A percentile compares a stretch with the other conserved stretches of the same genome.
Evolutionary conservation across 2,329 filamentous ascomycete genomes (phyloP).

Genomic region (Diaporthe sp.): DNA sequence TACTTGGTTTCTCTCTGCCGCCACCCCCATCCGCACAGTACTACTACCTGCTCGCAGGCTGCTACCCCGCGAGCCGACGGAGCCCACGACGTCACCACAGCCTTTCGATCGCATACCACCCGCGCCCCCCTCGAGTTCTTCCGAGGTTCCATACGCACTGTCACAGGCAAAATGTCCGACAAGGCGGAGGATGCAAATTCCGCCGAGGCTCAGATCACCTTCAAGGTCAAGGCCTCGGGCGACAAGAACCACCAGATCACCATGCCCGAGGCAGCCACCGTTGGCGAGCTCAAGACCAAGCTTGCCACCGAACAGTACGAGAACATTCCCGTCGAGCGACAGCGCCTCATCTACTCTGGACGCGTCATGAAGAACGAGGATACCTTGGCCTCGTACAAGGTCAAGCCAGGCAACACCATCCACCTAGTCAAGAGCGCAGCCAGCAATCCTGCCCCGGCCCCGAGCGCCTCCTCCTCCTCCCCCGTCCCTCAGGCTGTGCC

Average conservation of each 20-base stretch:
- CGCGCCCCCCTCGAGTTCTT: background rate
- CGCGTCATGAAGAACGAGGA: conserved; percentile 97
- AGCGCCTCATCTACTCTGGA: conserved; percentile 97
- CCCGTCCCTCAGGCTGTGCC: conserved; percentile 74
- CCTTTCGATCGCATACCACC: background rate
- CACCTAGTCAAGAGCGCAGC: conserved; percentile 97
- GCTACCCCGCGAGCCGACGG: conserved; percentile 33
- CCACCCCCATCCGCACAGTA: background rate
- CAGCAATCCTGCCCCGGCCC: conserved; percentile 75
- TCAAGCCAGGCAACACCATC: conserved; percentile 95
- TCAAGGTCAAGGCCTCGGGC: conserved; percentile 97
- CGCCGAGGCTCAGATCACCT: conserved; percentile 85
- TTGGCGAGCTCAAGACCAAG: conserved; percentile 91
- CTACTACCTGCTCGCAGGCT: background rate
- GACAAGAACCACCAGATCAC: conserved; percentile 89
- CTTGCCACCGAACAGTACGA: conserved; percentile 86
- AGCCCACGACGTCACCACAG: conserved; percentile 36
- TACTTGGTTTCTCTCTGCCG: background rate
- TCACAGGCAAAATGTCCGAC: conserved; percentile 71
- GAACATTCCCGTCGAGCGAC: conserved; percentile 87
- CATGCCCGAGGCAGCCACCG: conserved; percentile 80
- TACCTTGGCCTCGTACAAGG: conserved; percentile 87
- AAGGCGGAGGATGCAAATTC: conserved; percentile 68
- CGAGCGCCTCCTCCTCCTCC: conserved; percentile 58
- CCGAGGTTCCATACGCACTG: conserved; percentile 40